These are phyloP conservation scores for Eucalyptus tenuipes DNA, from an alignment of 345 rosid species.

Conservation along the genomic window DNA sequence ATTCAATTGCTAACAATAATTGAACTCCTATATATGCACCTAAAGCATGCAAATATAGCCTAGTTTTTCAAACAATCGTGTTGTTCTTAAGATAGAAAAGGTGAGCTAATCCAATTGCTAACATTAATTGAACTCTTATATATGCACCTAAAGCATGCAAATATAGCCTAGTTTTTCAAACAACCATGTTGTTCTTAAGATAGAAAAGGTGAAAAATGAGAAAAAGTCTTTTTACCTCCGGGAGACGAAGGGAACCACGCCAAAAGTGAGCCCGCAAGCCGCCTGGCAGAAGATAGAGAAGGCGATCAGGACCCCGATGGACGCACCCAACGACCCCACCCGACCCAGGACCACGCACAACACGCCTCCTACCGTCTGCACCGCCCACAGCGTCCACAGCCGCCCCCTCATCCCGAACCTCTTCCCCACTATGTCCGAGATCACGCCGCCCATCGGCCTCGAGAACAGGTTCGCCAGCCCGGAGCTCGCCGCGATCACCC, in stretches of 20 bases:
- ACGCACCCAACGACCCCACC: slow-evolving; percentile 27
- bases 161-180: no score
- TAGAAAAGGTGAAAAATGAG: neutral
- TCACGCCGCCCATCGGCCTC: slow-evolving; percentile 65
- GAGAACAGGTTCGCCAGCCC: slow-evolving; percentile 75
- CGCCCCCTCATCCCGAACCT: slow-evolving; percentile 88
- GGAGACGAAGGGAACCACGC: slow-evolving; percentile 88
- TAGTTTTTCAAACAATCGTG: neutral
- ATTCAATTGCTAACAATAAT: neutral
- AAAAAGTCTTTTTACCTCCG: slow-evolving; percentile 27
- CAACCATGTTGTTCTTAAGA: neutral
- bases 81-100: neutral
- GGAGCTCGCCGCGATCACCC: slow-evolving; percentile 79
- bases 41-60: neutral
- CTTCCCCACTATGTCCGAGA: slow-evolving; percentile 48
- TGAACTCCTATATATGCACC: neutral
- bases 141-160: neutral
- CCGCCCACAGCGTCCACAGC: slow-evolving; percentile 71
- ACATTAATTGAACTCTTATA: neutral
- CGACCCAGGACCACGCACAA: slow-evolving; percentile 47
- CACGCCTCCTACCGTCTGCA: slow-evolving; percentile 67
- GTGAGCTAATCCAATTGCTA: neutral
- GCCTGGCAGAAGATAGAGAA: slow-evolving; percentile 87
- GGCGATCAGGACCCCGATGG: slow-evolving; percentile 50
- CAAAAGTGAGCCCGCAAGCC: slow-evolving; percentile 80